These are phyloP conservation scores for Tolypocladium cylindrosporum DNA, from an alignment of 2,329 filamentous ascomycete species.

Conservation along the genomic window DNA sequence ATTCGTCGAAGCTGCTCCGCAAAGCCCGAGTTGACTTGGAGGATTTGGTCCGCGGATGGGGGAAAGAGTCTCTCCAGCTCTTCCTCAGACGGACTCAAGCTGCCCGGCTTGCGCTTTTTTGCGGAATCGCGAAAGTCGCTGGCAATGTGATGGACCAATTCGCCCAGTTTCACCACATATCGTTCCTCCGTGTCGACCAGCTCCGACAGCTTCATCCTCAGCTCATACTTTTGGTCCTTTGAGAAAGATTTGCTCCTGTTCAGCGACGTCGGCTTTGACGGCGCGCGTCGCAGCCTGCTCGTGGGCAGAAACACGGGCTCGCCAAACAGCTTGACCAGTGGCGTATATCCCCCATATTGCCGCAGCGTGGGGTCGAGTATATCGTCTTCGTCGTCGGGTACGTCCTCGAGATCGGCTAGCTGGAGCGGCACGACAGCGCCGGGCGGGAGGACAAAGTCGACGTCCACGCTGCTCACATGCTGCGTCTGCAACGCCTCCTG, in stretches of 20 bases:
- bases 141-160: slow-evolving; percentile 72
- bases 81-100: slow-evolving; percentile 60
- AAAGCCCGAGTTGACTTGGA: slow-evolving; percentile 74
- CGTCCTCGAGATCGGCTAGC: slow-evolving; percentile 47
- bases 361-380: slow-evolving; percentile 52
- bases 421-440: slow-evolving; percentile 62
- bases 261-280: slow-evolving; percentile 73
- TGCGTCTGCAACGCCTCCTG: slow-evolving; percentile 71
- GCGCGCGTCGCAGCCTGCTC: slow-evolving; percentile 71
- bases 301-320: slow-evolving; percentile 82
- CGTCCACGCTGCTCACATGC: slow-evolving; percentile 72
- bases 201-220: slow-evolving; percentile 83
- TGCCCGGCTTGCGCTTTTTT: slow-evolving; percentile 44
- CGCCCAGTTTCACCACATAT: slow-evolving; percentile 81
- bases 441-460: slow-evolving; percentile 77
- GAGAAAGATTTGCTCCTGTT: slow-evolving; percentile 71
- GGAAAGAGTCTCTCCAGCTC: slow-evolving; percentile 75
- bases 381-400: slow-evolving; percentile 54
- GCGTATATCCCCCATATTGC: slow-evolving; percentile 69
- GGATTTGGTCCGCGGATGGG: slow-evolving; percentile 65
- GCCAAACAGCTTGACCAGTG: slow-evolving; percentile 69
- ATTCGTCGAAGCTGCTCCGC: slow-evolving; percentile 64
- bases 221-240: slow-evolving; percentile 70
- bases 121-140: slow-evolving; percentile 68
- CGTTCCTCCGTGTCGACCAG: slow-evolving; percentile 88